Evolutionary conservation across 2,329 filamentous ascomycete genomes (phyloP).

Genomic region (Trichothecium sympodiale): DNA sequence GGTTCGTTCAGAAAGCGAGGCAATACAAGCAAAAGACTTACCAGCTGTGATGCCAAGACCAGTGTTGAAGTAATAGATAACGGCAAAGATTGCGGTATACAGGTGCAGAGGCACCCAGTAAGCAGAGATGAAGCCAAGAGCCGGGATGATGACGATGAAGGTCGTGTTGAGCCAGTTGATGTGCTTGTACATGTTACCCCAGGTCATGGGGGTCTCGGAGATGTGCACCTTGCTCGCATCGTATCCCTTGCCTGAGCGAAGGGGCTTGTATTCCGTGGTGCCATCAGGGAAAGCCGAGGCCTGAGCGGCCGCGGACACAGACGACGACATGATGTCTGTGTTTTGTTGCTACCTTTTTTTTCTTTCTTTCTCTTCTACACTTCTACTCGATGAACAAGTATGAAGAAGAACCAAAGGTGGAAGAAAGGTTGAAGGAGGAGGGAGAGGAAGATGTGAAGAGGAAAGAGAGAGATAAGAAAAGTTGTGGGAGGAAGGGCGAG

Average conservation of each 20-base stretch:
- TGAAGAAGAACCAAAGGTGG: too few relatives aligned
- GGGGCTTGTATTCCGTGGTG: conserved; percentile 43
- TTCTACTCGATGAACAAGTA: too few relatives aligned
- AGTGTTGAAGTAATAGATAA: conserved; percentile 76
- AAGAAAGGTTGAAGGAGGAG: not conserved
- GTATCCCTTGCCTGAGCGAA: conserved; percentile 28
- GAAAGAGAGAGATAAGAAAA: not conserved
- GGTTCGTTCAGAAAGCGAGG: not conserved
- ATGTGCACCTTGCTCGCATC: conserved; percentile 70
- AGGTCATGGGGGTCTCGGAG: conserved; percentile 69
- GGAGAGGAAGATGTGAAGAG: not conserved
- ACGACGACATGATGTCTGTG: conserved; percentile 21
- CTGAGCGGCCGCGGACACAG: conserved; percentile 23
- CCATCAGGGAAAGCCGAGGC: conserved; percentile 37
- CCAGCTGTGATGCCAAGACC: conserved; percentile 71
- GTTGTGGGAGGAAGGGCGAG: not conserved
- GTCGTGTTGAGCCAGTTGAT: conserved; percentile 87
- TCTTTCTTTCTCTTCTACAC: too few relatives aligned
- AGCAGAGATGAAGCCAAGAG: conserved; percentile 61
- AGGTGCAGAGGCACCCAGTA: conserved; percentile 67
- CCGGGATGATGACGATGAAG: conserved; percentile 68
- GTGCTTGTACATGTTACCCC: conserved; percentile 80
- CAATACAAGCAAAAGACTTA: conserved; percentile 23
- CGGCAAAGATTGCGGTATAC: conserved; percentile 62
- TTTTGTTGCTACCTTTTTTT: not conserved